Conservation (phyloP, 345 rosid species). For the Hypericum androsaemum region DNA sequence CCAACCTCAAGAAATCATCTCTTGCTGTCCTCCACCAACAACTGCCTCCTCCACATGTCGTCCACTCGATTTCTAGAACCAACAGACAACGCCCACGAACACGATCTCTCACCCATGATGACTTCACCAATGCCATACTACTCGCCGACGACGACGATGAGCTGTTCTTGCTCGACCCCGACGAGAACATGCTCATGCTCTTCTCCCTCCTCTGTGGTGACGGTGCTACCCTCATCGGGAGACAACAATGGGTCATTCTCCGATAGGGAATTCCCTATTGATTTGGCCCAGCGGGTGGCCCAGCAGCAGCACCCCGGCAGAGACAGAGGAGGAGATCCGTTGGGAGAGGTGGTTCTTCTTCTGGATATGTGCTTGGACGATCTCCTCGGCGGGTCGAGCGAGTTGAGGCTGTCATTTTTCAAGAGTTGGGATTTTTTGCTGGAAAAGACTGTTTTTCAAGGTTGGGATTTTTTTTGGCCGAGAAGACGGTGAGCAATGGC, state of each 20-base stretch:
- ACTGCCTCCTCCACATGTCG: slow-evolving; percentile 96
- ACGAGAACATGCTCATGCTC: too few species aligned
- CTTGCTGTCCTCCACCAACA: slow-evolving; percentile 76
- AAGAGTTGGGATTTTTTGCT: too few species aligned
- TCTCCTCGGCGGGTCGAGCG: slow-evolving; percentile 30
- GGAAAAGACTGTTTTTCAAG: too few species aligned
- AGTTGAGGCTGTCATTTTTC: slow-evolving; percentile 14
- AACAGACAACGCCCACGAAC: too few species aligned
- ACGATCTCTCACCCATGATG: slow-evolving; percentile 61
- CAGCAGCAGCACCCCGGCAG: slow-evolving; percentile 33
- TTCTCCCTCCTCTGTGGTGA: slow-evolving; percentile 12
- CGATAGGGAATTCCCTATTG: slow-evolving; percentile 21
- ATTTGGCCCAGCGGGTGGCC: slow-evolving; percentile 25
- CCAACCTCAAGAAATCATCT: slow-evolving; percentile 64
- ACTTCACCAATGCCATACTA: slow-evolving; percentile 71
- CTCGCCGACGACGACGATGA: slow-evolving; percentile 34
- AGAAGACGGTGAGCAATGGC: too few species aligned
- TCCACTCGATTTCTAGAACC: too few species aligned
- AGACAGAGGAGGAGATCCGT: slow-evolving; percentile 44
- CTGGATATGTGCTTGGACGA: slow-evolving; percentile 27
- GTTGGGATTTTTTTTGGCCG: too few species aligned
- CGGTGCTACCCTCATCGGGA: slow-evolving; percentile 17
- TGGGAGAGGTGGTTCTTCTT: slow-evolving; percentile 27
- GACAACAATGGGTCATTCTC: slow-evolving; percentile 23
- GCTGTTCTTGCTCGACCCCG: too few species aligned